phyloP scores from a whole-genome alignment of 2,329 filamentous ascomycete species.

The Fusarium albosuccineum region DNA sequence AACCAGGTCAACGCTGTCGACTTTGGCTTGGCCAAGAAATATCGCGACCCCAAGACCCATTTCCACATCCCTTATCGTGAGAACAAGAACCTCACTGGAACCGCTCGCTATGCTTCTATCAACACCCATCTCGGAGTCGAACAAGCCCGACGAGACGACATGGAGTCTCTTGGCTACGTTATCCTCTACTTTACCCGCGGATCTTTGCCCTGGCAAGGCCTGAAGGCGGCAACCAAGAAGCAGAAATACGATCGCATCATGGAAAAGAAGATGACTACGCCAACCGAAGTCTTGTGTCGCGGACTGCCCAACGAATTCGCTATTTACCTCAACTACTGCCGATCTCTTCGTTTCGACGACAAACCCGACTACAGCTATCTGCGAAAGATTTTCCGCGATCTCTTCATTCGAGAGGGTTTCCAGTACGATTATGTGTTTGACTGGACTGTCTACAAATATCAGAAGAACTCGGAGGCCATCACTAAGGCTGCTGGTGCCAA shows the following conservation, averaged over 20 bases:
- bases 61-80: constrained; percentile 61
- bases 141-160: constrained; percentile 11
- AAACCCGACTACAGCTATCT: constrained; percentile 99
- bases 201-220: constrained; percentile 16
- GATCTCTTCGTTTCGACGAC: constrained; percentile 98
- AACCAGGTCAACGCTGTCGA: constrained; percentile 99
- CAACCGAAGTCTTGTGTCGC: constrained; percentile 4
- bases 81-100: constrained; percentile 82
- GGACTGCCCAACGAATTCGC: constrained; percentile 58
- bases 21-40: constrained; percentile 98
- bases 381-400: constrained; percentile 99
- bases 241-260: constrained; percentile 13
- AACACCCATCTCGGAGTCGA: constrained; percentile 14
- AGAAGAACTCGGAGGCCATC: constrained; percentile 98
- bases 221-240: constrained; percentile 50
- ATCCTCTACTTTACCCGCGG: constrained; percentile 13
- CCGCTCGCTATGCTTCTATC: constrained; percentile 13
- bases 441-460: constrained; percentile 99
- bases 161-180: constrained; percentile 8
- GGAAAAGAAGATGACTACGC: constrained; percentile 12
- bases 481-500: constrained; percentile 77
- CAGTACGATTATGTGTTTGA: constrained; percentile 99
- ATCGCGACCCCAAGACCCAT: constrained; percentile 98
- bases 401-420: constrained; percentile 98
- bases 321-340: constrained; percentile 99